Base-by-base conservation (phyloP, 2,329 filamentous ascomycete genomes). In the Colletotrichum aenigma region DNA sequence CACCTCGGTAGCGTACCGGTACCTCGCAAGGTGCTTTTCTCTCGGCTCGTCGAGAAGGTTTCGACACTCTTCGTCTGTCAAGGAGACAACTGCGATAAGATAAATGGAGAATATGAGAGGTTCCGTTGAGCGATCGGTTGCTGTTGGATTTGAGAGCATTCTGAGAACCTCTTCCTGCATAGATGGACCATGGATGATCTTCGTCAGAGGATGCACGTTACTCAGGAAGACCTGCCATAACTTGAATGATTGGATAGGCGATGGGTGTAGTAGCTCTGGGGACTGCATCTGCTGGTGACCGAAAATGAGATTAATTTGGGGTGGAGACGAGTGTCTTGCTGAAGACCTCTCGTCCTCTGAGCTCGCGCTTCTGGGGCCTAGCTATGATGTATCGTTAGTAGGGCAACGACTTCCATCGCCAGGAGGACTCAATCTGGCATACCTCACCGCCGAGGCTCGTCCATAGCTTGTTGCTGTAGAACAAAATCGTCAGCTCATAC, bases 171-270 rank as follows among this genome's bases (percentile, higher is more conserved):
- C 58, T n/a, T 75, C 74, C 80, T 95, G 92, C 3, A 95, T 83
- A 0, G 92, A 92, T 0, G 94, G 94, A 2, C 93, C 89, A 80
- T 96, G 94, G 38, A 95, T 91, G 58, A 91, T 84, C 81, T 95
- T 96, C 77, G 92, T 91, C 58, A 95, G 82, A 0, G 94, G 94
- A 78, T 96, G 94, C 69, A 96, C 91, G 75, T 94, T 93, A 64
- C 94, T 91, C 6, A 95, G 85, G 77, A 93, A 96, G 9, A 91
- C 86, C 81, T 95, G 93, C 94, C 94, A 96, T 6, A 96, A 87
- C 66, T 89, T 89, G 79, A 94, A 74, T 4, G 71, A 70, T 36
- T 74, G 71, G 3, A 74, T 32, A 10, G 71, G 66, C 5, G 60
- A 74, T 15, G 71, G 71, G 15, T 74, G 26, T 6, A 74, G 34